Percentiles rank a stretch among this genome's conserved stretches.
Evolutionary conservation across 2,329 filamentous ascomycete genomes (phyloP).

Genomic region (Fusarium chuoi): DNA sequence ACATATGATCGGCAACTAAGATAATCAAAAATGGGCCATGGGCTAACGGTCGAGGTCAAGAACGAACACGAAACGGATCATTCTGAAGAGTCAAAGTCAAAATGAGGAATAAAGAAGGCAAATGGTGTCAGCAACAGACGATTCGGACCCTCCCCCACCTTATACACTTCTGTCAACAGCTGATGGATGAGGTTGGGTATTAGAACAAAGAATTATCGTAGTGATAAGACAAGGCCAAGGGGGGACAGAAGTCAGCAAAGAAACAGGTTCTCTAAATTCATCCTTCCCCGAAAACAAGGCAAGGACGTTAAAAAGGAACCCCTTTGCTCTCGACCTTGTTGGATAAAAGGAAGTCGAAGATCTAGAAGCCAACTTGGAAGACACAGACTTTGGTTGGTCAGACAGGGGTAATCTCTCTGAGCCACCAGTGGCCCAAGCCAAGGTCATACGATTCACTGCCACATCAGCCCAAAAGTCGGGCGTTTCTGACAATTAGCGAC

Average conservation of each 20-base stretch:
- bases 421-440: conserved; percentile 9
- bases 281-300: background rate
- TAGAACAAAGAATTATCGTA: background rate
- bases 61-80: conserved; percentile 17
- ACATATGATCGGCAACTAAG: conserved; percentile 7
- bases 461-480: conserved; percentile 44
- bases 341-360: background rate
- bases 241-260: background rate
- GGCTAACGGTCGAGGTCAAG: conserved; percentile 3
- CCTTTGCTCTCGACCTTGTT: conserved; percentile 14
- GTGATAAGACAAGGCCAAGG: background rate
- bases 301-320: background rate
- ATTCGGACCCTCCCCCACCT: conserved; percentile 6
- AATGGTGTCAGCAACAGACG: conserved; percentile 36
- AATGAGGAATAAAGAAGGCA: conserved; percentile 6
- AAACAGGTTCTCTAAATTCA: background rate
- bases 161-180: background rate
- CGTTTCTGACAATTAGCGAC: conserved; percentile 40
- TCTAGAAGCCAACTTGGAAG: conserved; percentile 3
- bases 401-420: background rate
- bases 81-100: background rate
- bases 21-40: conserved; percentile 33
- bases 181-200: background rate
- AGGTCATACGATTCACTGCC: conserved; percentile 46
- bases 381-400: background rate